Evolutionary conservation across 257 asterid species (phyloP).

Genomic region (Solanum appendiculatum): DNA sequence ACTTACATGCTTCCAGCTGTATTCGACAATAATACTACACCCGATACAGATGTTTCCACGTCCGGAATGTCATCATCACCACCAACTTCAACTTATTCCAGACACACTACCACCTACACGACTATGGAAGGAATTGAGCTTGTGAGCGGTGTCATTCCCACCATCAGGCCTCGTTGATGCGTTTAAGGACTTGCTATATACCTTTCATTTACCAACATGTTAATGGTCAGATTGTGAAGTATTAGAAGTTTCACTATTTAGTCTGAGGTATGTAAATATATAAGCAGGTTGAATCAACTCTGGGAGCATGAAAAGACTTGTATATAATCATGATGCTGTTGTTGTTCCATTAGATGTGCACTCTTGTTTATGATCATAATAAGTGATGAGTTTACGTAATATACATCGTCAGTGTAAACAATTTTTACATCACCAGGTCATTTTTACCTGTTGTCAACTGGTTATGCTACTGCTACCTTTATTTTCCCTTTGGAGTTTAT

Average conservation of each 20-base stretch:
- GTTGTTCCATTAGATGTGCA: background rate
- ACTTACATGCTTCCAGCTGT: constrained; percentile 15
- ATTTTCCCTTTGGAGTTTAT: background rate
- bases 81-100: constrained; percentile 6
- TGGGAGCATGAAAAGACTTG: background rate
- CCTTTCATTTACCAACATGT: background rate
- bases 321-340: background rate
- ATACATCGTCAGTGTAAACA: background rate
- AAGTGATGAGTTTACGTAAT: background rate
- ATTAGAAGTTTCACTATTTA: background rate
- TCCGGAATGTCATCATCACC: constrained; percentile 1
- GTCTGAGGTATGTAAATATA: background rate
- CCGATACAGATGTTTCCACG: background rate
- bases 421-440: background rate
- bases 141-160: constrained; percentile 24
- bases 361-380: background rate
- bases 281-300: background rate
- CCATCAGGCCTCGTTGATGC: constrained; percentile 18
- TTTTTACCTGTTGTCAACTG: background rate
- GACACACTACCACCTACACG: constrained; percentile 4
- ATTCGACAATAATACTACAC: constrained; percentile 2
- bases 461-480: background rate
- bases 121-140: constrained; percentile 23
- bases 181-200: background rate
- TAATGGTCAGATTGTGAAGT: background rate